Evolutionary conservation across 768 basidiomycete genomes (phyloP), one percentile per base, ranked within the genome.

Genomic region (Baorangia bicolor): DNA sequence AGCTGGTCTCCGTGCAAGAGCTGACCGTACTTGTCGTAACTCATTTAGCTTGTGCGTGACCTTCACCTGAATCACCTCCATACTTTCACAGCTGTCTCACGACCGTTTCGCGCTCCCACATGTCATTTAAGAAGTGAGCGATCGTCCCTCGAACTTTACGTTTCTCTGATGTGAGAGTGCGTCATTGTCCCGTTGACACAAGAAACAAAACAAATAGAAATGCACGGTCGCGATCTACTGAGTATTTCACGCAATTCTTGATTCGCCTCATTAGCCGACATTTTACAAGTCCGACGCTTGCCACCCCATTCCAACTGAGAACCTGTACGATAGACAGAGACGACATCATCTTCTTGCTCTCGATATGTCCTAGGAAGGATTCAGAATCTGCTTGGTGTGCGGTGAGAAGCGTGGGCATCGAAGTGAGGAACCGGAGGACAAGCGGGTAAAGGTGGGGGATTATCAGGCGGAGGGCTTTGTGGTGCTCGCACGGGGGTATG

Each of bases 311-410:
- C 68, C 94, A 75, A 59, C 91, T 90, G 53, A 98, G 73, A 11
- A 97, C 81, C 72, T 95, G 91, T 12, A 98, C 84, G 25, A 98
- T 87, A 1, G 85, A 87, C n/a, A 99, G 69, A 0, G 95, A 93
- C 0, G 92, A 88, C 76, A 98, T 86, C 50, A 97, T 88, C 59
- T 80, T 78, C 66, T 89, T 84, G 65, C 84, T 80, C 62, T 97
- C 90, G 49, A 99, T 84, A 57, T 86, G 77, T 63, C 89, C 82
- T 59, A 98, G 70, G 20, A 98, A 79, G 5, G 77, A 74, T 49
- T 75, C 81, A 13, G 98, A 73, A 59, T 98, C 93, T 16, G 74
- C 72, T 47, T 83, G 76, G 66, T 98, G 94, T 47, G 83, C 73
- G 14, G 79, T 70, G 49, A 97, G 77, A 25, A 97, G 74, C 58